phyloP scores from a whole-genome alignment of 2,329 filamentous ascomycete genomes.

The Aspergillus amoenus region DNA sequence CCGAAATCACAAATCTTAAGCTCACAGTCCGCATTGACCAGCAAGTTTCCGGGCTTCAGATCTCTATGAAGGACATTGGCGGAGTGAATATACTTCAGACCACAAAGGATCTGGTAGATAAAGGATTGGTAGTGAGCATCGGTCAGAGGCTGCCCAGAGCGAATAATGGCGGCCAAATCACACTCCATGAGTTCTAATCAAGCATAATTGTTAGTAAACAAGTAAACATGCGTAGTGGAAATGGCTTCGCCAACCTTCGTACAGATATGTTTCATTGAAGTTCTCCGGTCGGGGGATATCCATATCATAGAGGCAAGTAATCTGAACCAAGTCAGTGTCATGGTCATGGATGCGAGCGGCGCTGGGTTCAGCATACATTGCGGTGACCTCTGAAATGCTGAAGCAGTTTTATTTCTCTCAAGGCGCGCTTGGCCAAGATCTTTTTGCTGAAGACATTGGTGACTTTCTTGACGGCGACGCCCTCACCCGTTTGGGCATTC shows the following conservation, averaged over 20 bases:
- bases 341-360: not conserved
- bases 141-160: conserved; percentile 93
- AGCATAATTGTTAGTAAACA: not conserved
- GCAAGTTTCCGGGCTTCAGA: conserved; percentile 91
- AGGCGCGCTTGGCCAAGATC: conserved; percentile 94
- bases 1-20: conserved; percentile 99
- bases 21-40: conserved; percentile 98
- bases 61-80: conserved; percentile 97
- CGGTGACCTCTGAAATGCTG: conserved; percentile 94
- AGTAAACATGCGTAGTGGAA: not conserved
- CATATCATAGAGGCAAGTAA: conserved; percentile 99
- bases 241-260: conserved; percentile 71
- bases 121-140: conserved; percentile 99
- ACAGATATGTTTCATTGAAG: conserved; percentile 99
- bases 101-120: conserved; percentile 99
- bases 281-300: conserved; percentile 95
- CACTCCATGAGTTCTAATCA: conserved; percentile 93
- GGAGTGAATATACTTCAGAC: conserved; percentile 98
- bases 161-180: conserved; percentile 95
- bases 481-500: conserved; percentile 86
- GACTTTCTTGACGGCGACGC: conserved; percentile 98
- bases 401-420: conserved; percentile 97
- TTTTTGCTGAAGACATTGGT: conserved; percentile 99
- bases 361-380: conserved; percentile 59
- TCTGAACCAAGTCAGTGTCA: conserved; percentile 59